Evolutionary conservation across 2,329 filamentous ascomycete species (phyloP).

Genomic region (Penicillium sumatraense): DNA sequence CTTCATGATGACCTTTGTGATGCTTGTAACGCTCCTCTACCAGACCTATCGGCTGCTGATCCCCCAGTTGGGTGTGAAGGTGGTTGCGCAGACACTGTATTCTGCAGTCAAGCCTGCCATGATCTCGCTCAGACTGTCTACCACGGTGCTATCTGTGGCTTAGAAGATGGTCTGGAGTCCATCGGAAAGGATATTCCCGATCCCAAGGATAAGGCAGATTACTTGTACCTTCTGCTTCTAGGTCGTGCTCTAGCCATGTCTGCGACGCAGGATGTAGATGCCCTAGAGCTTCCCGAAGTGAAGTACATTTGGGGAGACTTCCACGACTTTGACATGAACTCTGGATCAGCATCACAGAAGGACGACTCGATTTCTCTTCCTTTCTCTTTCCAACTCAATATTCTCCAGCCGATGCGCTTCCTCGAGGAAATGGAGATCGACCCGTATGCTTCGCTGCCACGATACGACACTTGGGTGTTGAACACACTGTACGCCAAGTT

Average conservation of each 20-base stretch:
- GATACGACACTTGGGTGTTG: slow-evolving; percentile 64
- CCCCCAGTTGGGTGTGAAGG: slow-evolving; percentile 53
- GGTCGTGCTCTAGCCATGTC: slow-evolving; percentile 64
- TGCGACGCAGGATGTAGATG: slow-evolving; percentile 62
- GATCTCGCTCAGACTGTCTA: slow-evolving; percentile 60
- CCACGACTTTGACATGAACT: slow-evolving; percentile 37
- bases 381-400: slow-evolving; percentile 64
- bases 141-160: slow-evolving; percentile 63
- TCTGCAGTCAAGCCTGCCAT: slow-evolving; percentile 63
- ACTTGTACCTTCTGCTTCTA: slow-evolving; percentile 64
- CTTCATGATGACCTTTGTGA: slow-evolving; percentile 88
- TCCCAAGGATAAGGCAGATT: slow-evolving; percentile 61
- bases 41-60: slow-evolving; percentile 53
- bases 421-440: slow-evolving; percentile 67
- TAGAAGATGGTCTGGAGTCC: slow-evolving; percentile 56
- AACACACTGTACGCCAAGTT: slow-evolving; percentile 95
- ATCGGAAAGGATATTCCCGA: slow-evolving; percentile 62
- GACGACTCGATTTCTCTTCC: slow-evolving; percentile 54
- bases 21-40: slow-evolving; percentile 78
- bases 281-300: slow-evolving; percentile 63
- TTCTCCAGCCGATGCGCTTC: slow-evolving; percentile 63
- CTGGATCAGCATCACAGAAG: slow-evolving; percentile 6
- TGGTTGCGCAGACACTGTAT: slow-evolving; percentile 63
- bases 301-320: slow-evolving; percentile 72
- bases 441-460: slow-evolving; percentile 54